Percentiles rank a stretch among this genome's conserved stretches.
phyloP scores from a whole-genome alignment of 1,284 basidiomycete species.

The Malassezia pachydermatis region DNA sequence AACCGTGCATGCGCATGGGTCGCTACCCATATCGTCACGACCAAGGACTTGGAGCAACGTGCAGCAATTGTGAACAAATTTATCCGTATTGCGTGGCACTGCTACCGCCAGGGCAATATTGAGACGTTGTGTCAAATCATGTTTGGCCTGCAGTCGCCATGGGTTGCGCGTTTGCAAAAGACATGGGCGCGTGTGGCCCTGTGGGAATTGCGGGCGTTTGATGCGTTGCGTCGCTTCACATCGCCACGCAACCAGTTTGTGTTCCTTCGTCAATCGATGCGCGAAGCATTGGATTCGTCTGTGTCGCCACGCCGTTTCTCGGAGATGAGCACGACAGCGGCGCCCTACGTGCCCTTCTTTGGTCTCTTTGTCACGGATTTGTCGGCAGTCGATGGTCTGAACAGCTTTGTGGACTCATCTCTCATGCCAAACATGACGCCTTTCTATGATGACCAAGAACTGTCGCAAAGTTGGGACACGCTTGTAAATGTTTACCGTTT shows the following conservation, averaged over 20 bases:
- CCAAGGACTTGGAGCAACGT: slow-evolving; percentile 54
- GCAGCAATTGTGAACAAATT: slow-evolving; percentile 64
- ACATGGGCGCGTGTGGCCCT: slow-evolving; percentile 61
- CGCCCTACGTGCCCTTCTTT: slow-evolving; percentile 33
- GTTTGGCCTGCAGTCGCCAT: slow-evolving; percentile 63
- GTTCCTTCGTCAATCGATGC: slow-evolving; percentile 50
- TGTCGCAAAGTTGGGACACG: slow-evolving; percentile 17
- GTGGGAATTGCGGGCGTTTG: slow-evolving; percentile 66
- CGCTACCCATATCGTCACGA: slow-evolving; percentile 60
- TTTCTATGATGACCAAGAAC: slow-evolving; percentile 17
- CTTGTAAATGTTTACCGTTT: slow-evolving; percentile 17
- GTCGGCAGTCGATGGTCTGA: slow-evolving; percentile 30
- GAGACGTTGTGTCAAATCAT: slow-evolving; percentile 71
- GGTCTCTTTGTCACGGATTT: slow-evolving; percentile 42
- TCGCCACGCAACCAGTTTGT: slow-evolving; percentile 63
- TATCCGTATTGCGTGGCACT: slow-evolving; percentile 80
- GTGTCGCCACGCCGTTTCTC: slow-evolving; percentile 21
- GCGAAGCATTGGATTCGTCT: slow-evolving; percentile 22
- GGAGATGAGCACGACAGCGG: not conserved
- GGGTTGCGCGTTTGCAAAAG: slow-evolving; percentile 62
- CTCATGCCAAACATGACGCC: slow-evolving; percentile 15
- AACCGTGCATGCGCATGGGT: slow-evolving; percentile 75
- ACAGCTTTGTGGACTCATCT: slow-evolving; percentile 35
- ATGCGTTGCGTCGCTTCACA: slow-evolving; percentile 64
- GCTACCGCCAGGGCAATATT: slow-evolving; percentile 69